Percentiles rank a stretch among this genome's conserved stretches.
Evolutionary conservation across 148 eudicot genomes (phyloP).

Genomic region (Polygonum aviculare): DNA sequence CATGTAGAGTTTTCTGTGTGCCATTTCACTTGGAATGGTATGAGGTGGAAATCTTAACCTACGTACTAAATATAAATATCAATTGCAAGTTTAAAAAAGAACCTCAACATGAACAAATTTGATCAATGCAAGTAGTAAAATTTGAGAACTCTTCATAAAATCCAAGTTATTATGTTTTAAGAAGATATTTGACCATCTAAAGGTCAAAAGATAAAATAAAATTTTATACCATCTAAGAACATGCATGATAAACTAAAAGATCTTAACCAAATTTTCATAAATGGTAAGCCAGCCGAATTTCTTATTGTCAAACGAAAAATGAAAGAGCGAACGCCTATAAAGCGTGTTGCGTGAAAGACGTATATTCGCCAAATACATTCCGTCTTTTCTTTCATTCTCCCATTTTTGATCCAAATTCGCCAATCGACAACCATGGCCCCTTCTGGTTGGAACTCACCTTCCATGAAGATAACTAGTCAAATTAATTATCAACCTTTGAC

Average conservation of each 20-base stretch:
- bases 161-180: background rate
- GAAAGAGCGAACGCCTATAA: background rate
- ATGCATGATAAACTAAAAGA: background rate
- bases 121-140: background rate
- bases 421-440: background rate
- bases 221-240: background rate
- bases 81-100: background rate
- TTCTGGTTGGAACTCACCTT: background rate
- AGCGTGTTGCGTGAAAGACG: background rate
- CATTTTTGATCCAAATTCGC: background rate
- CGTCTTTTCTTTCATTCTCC: background rate
- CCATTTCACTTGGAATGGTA: background rate
- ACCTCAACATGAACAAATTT: background rate
- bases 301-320: background rate
- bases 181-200: background rate
- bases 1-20: background rate
- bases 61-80: background rate
- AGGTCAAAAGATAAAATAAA: no score
- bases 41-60: background rate
- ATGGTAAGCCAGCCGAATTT: background rate
- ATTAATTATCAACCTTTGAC: background rate
- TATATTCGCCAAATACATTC: background rate
- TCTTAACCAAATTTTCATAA: background rate
- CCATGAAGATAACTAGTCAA: background rate
- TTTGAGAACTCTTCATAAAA: background rate